A percentile compares a stretch with the other conserved stretches of the same genome.
These are phyloP conservation scores for Halenospora varia DNA, from an alignment of 495 filamentous ascomycete species.

Conservation along the genomic window DNA sequence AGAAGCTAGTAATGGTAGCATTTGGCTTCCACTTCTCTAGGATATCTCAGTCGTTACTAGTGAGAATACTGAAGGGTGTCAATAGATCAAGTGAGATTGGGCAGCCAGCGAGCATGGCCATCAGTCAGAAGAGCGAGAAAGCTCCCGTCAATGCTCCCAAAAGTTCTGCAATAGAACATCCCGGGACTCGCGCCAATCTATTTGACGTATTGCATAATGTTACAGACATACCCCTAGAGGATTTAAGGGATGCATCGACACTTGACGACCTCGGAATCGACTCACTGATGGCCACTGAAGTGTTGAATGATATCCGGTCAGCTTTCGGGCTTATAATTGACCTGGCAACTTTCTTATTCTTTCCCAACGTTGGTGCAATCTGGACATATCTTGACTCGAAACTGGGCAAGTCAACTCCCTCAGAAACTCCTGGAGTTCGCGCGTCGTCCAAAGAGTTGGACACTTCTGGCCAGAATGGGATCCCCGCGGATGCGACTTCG, in stretches of 20 bases:
- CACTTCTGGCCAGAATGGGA: no score
- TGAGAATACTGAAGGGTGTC: constrained; percentile 11
- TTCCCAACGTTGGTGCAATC: constrained; percentile 11
- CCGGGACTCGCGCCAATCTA: no score
- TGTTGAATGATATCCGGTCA: constrained; percentile 35
- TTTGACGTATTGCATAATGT: constrained; percentile 29
- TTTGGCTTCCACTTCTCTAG: constrained; percentile 17
- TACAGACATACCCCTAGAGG: constrained; percentile 37
- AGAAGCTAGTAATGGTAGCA: constrained; percentile 18
- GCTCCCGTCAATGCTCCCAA: constrained; percentile 12
- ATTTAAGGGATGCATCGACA: constrained; percentile 33
- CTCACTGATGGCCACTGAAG: constrained; percentile 39
- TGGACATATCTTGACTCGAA: constrained; percentile 11
- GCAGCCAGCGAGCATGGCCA: no score
- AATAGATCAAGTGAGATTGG: no score
- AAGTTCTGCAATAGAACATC: constrained; percentile 15
- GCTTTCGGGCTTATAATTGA: constrained; percentile 27
- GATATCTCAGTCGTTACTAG: constrained; percentile 14
- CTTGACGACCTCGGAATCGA: constrained; percentile 45
- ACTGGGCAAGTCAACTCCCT: no score
- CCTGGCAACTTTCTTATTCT: constrained; percentile 15
- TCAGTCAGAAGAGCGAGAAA: constrained; percentile 14
- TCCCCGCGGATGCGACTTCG: constrained; percentile 12
- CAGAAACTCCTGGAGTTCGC: no score
- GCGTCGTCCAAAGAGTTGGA: no score